Evolutionary conservation across 2,329 filamentous ascomycete genomes (phyloP).

Genomic region (Chaetomium olivaceum): DNA sequence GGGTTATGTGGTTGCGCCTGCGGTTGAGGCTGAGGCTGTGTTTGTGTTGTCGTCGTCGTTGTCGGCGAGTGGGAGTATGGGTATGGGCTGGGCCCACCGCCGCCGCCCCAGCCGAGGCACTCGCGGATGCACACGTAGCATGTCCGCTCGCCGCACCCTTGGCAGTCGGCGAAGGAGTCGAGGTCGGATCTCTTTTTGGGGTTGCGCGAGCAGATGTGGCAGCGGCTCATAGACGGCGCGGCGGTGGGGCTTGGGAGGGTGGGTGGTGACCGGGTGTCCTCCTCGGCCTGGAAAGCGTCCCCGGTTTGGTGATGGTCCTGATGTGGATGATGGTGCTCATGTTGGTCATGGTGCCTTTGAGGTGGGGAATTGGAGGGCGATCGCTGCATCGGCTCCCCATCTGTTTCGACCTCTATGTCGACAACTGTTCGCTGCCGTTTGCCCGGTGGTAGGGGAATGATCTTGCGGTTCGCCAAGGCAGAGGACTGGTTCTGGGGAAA

Average conservation of each 20-base stretch:
- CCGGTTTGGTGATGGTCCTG: slow-evolving; percentile 4
- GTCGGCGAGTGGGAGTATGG: not conserved
- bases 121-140: slow-evolving; percentile 70
- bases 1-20: not conserved
- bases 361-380: slow-evolving; percentile 18
- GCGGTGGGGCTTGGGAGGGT: not conserved
- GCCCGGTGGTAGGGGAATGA: slow-evolving; percentile 27
- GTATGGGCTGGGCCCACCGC: not conserved
- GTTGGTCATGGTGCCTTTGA: not conserved
- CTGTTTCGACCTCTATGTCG: slow-evolving; percentile 18
- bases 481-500: slow-evolving; percentile 20
- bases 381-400: slow-evolving; percentile 23
- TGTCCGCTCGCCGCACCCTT: slow-evolving; percentile 60
- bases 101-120: slow-evolving; percentile 54
- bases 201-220: slow-evolving; percentile 67
- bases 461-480: slow-evolving; percentile 23
- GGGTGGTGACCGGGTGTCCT: slow-evolving; percentile 1
- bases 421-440: slow-evolving; percentile 27
- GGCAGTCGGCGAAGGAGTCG: slow-evolving; percentile 65
- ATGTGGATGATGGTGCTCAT: not conserved
- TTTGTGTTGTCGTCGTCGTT: not conserved
- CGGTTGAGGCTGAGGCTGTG: not conserved
- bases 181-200: slow-evolving; percentile 66
- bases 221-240: slow-evolving; percentile 38
- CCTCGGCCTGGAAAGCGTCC: not conserved